These are phyloP conservation scores for Akanthomyces lecanii DNA, from an alignment of 2,329 filamentous ascomycete species.

Conservation along the genomic window DNA sequence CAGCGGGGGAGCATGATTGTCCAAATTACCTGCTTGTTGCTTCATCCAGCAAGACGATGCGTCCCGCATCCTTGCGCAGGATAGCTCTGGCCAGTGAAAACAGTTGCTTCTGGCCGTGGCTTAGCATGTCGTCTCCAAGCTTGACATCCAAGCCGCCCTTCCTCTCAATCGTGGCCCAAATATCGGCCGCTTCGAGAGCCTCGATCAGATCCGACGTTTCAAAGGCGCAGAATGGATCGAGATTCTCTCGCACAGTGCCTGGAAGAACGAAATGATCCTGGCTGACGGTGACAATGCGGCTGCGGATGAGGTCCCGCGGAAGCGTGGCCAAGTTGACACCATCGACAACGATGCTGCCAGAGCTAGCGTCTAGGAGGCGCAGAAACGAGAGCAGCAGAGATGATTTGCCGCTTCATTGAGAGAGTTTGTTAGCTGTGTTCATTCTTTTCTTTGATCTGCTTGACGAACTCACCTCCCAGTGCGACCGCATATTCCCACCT, in stretches of 20 bases:
- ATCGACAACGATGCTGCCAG: constrained; percentile 40
- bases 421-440: neutral
- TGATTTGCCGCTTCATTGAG: constrained; percentile 42
- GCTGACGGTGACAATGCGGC: constrained; percentile 41
- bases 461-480: constrained; percentile 33
- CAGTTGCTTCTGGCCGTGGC: constrained; percentile 47
- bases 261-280: constrained; percentile 48
- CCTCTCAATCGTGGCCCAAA: constrained; percentile 38
- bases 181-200: constrained; percentile 39
- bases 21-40: constrained; percentile 30
- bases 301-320: constrained; percentile 39
- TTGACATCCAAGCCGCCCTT: constrained; percentile 35
- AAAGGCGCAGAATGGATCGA: constrained; percentile 36
- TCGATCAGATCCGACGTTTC: constrained; percentile 34
- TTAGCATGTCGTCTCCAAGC: constrained; percentile 33
- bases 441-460: neutral
- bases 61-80: constrained; percentile 33
- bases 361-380: constrained; percentile 41
- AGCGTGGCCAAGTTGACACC: constrained; percentile 37
- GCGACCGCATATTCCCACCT: constrained; percentile 49
- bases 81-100: constrained; percentile 47
- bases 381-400: constrained; percentile 46
- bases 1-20: neutral
- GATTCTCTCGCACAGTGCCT: constrained; percentile 44
- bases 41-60: constrained; percentile 44